Conservation (phyloP, 768 basidiomycete species). For the Guyanaporus albipodus region DNA sequence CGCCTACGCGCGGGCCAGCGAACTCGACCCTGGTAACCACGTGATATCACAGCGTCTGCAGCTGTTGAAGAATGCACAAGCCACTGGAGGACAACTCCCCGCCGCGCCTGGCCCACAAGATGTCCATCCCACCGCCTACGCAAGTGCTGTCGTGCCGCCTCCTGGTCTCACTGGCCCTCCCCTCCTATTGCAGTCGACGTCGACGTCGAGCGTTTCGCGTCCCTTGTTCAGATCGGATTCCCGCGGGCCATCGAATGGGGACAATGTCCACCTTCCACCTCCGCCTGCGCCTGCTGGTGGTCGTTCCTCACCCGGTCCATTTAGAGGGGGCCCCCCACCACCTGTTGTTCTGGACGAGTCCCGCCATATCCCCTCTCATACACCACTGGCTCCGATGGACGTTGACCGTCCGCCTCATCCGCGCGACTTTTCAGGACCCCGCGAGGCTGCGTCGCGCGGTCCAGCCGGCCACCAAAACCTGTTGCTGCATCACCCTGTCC, state of each 20-base stretch:
- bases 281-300: constrained; percentile 48
- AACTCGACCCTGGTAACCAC: constrained; percentile 84
- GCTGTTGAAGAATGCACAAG: constrained; percentile 75
- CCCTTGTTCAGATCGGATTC: constrained; percentile 67
- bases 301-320: constrained; percentile 66
- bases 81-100: constrained; percentile 67
- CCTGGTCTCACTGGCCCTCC: constrained; percentile 66
- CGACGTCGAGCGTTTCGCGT: constrained; percentile 24
- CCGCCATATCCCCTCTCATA: constrained; percentile 62
- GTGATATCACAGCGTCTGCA: constrained; percentile 79
- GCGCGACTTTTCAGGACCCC: constrained; percentile 53
- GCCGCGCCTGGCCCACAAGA: constrained; percentile 92
- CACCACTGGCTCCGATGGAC: constrained; percentile 75
- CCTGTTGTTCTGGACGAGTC: constrained; percentile 76
- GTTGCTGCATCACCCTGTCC: constrained; percentile 65
- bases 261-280: constrained; percentile 49
- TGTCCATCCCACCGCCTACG: constrained; percentile 94
- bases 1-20: constrained; percentile 91
- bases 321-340: constrained; percentile 79
- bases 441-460: constrained; percentile 45
- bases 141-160: constrained; percentile 69
- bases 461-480: constrained; percentile 53
- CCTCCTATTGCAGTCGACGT: constrained; percentile 50
- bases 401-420: constrained; percentile 55
- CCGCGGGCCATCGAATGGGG: constrained; percentile 45